A percentile compares a stretch with the other conserved stretches of the same genome.
phyloP scores from a whole-genome alignment of 768 basidiomycete species.

The Phylloporus sp. region DNA sequence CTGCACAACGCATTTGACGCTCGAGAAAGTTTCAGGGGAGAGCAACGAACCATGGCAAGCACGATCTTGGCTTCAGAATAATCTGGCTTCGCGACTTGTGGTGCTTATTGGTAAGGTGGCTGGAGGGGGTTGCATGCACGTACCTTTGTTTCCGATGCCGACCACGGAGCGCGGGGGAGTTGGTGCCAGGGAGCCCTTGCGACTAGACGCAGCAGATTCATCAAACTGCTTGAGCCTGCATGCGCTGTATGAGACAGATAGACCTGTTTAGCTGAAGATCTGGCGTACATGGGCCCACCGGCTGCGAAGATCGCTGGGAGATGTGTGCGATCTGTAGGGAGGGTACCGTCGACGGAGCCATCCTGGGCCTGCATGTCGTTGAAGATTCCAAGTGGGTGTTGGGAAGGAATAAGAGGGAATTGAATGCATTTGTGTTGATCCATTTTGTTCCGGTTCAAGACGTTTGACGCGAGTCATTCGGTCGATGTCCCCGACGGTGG shows the following conservation, averaged over 20 bases:
- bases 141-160: conserved; percentile 88
- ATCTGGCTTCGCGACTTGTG: conserved; percentile 87
- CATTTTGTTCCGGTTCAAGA: conserved; percentile 3
- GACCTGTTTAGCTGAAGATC: background rate
- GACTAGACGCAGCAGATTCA: conserved; percentile 65
- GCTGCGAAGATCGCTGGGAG: conserved; percentile 68
- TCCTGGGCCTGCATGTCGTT: conserved; percentile 25
- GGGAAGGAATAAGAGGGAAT: conserved; percentile 10
- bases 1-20: conserved; percentile 35
- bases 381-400: conserved; percentile 16
- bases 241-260: background rate
- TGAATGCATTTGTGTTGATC: conserved; percentile 15
- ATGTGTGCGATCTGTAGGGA: conserved; percentile 13
- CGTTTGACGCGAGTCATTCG: background rate
- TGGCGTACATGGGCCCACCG: conserved; percentile 66
- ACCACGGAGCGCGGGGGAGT: conserved; percentile 82
- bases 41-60: conserved; percentile 76
- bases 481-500: conserved; percentile 16
- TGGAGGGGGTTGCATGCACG: background rate
- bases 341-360: conserved; percentile 9
- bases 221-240: conserved; percentile 77
- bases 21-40: background rate
- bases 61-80: conserved; percentile 99
- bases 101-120: background rate
- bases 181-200: conserved; percentile 66